Percentiles rank a stretch among this genome's conserved stretches.
These are phyloP conservation scores for Fusarium sp. DNA, from an alignment of 2,329 filamentous ascomycete species.

Conservation along the genomic window DNA sequence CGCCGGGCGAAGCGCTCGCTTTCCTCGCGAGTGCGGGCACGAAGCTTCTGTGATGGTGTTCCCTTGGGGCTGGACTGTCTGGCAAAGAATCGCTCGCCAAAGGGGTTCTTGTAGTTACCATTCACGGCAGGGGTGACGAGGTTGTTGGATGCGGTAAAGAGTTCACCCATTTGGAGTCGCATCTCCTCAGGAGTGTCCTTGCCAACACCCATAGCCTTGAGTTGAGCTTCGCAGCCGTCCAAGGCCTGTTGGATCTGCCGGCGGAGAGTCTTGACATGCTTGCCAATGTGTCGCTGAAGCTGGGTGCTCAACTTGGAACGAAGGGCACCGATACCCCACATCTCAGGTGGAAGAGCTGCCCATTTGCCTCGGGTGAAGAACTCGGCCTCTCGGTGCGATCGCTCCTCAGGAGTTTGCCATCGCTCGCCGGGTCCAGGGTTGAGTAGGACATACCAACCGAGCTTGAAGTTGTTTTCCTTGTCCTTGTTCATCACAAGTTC, in stretches of 20 bases:
- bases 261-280: constrained; percentile 59
- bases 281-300: constrained; percentile 60
- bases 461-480: constrained; percentile 58
- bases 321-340: constrained; percentile 57
- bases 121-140: constrained; percentile 62
- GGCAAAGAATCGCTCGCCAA: constrained; percentile 60
- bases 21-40: constrained; percentile 60
- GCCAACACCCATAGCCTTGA: constrained; percentile 59
- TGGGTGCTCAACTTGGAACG: constrained; percentile 59
- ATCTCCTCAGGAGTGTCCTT: constrained; percentile 63
- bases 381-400: constrained; percentile 54
- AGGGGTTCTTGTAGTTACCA: constrained; percentile 64
- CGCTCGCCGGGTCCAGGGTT: constrained; percentile 58
- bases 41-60: constrained; percentile 60
- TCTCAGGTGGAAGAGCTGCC: constrained; percentile 56
- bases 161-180: constrained; percentile 61
- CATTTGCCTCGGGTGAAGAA: constrained; percentile 61
- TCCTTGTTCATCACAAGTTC: constrained; percentile 61
- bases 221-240: constrained; percentile 58
- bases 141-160: constrained; percentile 61
- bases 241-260: constrained; percentile 60
- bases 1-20: constrained; percentile 58
- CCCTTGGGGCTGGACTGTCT: constrained; percentile 58
- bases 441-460: constrained; percentile 61
- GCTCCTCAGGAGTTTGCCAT: constrained; percentile 54